Evolutionary conservation across 257 asterid species (phyloP), one percentile per base, ranked within the genome.

Genomic region (Primulina eburnea): DNA sequence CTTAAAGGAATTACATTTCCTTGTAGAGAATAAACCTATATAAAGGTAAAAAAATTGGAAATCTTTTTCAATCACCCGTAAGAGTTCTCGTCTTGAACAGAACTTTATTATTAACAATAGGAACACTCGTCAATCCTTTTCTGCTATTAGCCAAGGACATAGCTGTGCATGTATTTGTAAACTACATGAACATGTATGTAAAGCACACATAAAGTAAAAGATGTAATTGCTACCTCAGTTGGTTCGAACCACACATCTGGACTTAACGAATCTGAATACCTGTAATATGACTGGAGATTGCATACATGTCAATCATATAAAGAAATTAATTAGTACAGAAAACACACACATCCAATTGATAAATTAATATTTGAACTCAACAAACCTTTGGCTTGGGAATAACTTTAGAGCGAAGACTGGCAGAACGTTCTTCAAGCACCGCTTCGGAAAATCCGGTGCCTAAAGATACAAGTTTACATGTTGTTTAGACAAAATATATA

Each of bases 221-320:
- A 55, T 29, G 9, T 14, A 63, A 43, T 64, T 68, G 73, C 67
- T 89, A 94, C 99, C 98, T 91, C 93, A 21, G 87, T 80, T 32
- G 98, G 90, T 77, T 94, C 99, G 79, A 91, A 94, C 99, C 99
- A 94, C 58, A 94, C 96, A 85, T 94, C 99, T 60, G 99, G 99
- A 72, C 78, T 81, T 71, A 83, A 66, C 61, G 85, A 75, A 69
- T 89, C 99, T 5, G 92, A 76, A 78, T 82, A 88, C 79, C 97
- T 88, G 80, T 85, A 94, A 80, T 88, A 94, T 65, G 97, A 76
- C 96, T 94, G 93, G 67, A 77, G 59, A 82, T 14, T 28, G 68
- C 60, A 67, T 21, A 43, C 30, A 64, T 64, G 67, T 77, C 73
- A 81, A 73, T 70, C 38, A 75, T 56, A 55, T 50, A 10, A 18